phyloP scores from a whole-genome alignment of 1,284 basidiomycete genomes.

The Moesziomyces antarcticus region DNA sequence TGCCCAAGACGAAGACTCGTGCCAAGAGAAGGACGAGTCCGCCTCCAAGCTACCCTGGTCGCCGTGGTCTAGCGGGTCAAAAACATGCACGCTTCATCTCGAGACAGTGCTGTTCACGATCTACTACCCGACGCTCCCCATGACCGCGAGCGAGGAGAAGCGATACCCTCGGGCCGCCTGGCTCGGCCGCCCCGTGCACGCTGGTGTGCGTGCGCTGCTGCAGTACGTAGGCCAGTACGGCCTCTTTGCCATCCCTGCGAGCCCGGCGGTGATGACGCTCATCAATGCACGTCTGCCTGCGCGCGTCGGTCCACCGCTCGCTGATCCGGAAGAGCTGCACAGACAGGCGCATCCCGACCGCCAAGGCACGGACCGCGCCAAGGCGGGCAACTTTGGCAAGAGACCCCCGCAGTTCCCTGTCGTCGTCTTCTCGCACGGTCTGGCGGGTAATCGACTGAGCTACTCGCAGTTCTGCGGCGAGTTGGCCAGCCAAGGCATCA shows the following conservation, averaged over 20 bases:
- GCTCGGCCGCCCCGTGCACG: constrained; percentile 53
- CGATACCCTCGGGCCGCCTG: constrained; percentile 41
- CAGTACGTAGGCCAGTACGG: constrained; percentile 61
- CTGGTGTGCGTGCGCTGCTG: constrained; percentile 39
- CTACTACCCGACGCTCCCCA: constrained; percentile 48
- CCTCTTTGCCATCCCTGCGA: constrained; percentile 37
- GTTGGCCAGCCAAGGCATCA: constrained; percentile 55
- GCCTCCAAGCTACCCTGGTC: constrained; percentile 14
- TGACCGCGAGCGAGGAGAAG: constrained; percentile 22
- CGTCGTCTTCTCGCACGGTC: constrained; percentile 58
- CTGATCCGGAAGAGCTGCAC: constrained; percentile 38
- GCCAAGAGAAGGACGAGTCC: constrained; percentile 6
- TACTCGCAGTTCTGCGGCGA: constrained; percentile 63
- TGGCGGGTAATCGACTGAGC: constrained; percentile 58
- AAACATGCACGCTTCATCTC: constrained; percentile 52
- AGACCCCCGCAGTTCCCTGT: constrained; percentile 50
- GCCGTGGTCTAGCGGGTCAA: constrained; percentile 33
- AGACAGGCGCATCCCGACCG: constrained; percentile 6
- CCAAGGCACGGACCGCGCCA: constrained; percentile 11
- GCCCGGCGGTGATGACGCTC: constrained; percentile 48
- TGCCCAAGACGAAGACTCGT: background rate
- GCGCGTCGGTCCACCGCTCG: constrained; percentile 46
- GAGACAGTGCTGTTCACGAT: constrained; percentile 60
- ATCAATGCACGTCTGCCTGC: constrained; percentile 35
- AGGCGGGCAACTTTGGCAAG: constrained; percentile 41